phyloP scores from a whole-genome alignment of 2,329 filamentous ascomycete genomes.

The Claviceps fusiformis region DNA sequence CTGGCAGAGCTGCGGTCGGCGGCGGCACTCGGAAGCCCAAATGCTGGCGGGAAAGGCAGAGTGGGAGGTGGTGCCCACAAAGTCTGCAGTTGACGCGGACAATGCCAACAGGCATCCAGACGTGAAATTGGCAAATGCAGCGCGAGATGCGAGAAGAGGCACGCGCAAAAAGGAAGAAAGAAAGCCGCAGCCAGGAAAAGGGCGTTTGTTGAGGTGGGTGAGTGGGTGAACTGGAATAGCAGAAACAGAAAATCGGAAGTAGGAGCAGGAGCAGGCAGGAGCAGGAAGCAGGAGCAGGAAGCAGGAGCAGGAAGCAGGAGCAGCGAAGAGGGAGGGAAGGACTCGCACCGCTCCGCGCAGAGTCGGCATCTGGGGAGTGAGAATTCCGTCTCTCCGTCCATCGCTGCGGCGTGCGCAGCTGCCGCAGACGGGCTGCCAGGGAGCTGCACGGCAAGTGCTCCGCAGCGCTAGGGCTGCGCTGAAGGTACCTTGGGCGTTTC shows the following conservation, averaged over 20 bases:
- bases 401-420: not conserved
- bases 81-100: conserved; percentile 1
- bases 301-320: not conserved
- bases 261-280: not conserved
- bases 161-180: not conserved
- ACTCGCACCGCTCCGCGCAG: conserved; percentile 4
- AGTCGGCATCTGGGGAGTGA: conserved; percentile 5
- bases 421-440: conserved; percentile 1
- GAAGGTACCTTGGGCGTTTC: not conserved
- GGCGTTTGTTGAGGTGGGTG: not conserved
- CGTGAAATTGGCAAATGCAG: conserved; percentile 1
- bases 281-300: not conserved
- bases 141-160: not conserved
- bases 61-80: conserved; percentile 1
- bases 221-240: conserved; percentile 3
- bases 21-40: not conserved
- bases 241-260: not conserved
- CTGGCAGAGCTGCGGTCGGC: not conserved
- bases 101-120: not conserved
- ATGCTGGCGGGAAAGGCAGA: not conserved
- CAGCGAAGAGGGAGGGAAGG: not conserved
- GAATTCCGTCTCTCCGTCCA: conserved; percentile 5
- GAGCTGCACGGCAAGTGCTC: not conserved
- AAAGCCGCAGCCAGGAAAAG: not conserved
- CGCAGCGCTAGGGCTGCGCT: not conserved